These are phyloP conservation scores for Silene coronaria DNA, from an alignment of 179 eudicot species.

Conservation along the genomic window DNA sequence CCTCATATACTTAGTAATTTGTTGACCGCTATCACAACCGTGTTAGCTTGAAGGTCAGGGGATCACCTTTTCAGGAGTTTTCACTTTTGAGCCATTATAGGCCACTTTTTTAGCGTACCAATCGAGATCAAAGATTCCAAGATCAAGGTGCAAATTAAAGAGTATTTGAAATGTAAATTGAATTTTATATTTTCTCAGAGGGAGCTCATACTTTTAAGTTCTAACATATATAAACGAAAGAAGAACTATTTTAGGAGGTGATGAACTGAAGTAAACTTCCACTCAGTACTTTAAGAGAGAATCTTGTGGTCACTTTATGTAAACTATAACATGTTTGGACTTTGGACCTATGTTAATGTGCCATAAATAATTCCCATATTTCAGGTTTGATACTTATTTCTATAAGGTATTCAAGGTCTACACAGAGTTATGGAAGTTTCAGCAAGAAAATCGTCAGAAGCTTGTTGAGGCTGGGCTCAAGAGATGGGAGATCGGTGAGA, in stretches of 20 bases:
- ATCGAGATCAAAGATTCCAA: no score
- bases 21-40: no score
- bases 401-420: slow-evolving; percentile 83
- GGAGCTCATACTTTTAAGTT: no score
- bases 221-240: not conserved
- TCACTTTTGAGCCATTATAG: no score
- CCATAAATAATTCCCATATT: slow-evolving; percentile 3
- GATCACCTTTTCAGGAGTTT: no score
- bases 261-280: not conserved
- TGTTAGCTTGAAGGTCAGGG: no score
- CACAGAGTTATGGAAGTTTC: slow-evolving; percentile 89
- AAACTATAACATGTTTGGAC: not conserved
- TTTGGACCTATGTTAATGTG: slow-evolving; percentile 6
- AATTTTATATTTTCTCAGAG: not conserved
- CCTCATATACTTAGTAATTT: no score
- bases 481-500: slow-evolving; percentile 98
- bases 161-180: not conserved
- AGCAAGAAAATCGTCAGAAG: slow-evolving; percentile 85
- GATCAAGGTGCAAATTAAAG: no score
- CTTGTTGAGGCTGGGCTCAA: slow-evolving; percentile 85
- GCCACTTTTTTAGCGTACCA: no score
- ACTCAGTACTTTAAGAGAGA: not conserved
- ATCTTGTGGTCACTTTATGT: not conserved
- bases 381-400: slow-evolving; percentile 84
- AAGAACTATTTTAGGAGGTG: not conserved